Base-by-base conservation (phyloP, 208 protist species). In the Crithidia expoeki region DNA sequence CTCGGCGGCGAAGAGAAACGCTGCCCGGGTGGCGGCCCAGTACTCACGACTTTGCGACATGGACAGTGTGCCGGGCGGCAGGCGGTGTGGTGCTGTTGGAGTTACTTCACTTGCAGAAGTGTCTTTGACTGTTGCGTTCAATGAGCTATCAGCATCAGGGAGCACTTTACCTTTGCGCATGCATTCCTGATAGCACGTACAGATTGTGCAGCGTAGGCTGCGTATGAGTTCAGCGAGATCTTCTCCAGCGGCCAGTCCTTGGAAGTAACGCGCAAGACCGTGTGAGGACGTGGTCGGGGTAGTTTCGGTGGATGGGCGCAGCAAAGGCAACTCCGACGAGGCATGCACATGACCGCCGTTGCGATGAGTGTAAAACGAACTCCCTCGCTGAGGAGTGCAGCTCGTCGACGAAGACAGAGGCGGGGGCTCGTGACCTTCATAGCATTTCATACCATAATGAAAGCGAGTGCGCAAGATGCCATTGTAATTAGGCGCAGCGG, bases 1-100 rank as follows among this genome's bases (percentile, higher is more conserved):
- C 62, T 95, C 90, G 12, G 81, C 83, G 42, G 83, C 74, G 32
- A 95, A 89, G 30, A 95, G 71, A 32, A 92, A 66, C 0, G 87
- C 85, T 3, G 81, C 65, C 49, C 74, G 69, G 23, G 49, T 63
- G 21, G 80, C 80, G 16, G 55, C 6, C 56, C 61, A 75, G 42
- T 62, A 67, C 21, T 60, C 56, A 4, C 58, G 52, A 1, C 65
- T 60, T 58, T 68, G 42, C 32, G 56, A 51, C 14, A 56, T 27
- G 11, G 44, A 51, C 16, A 73, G 61, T 9, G 38, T 56, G 17
- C 50, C 46, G 2, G 14, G 9, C 4, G 66, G 61, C 9, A 68
- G 34, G 14, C 28, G 44, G 33, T 46, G 42, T 16, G 67, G 64
- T 17, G 10, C n/a, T n/a, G n/a, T n/a, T n/a, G n/a, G n/a, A n/a